Percentiles rank a stretch among this genome's conserved stretches.
Conservation (phyloP, 129 eudicot genomes). For the Scalesia atractyloides region DNA sequence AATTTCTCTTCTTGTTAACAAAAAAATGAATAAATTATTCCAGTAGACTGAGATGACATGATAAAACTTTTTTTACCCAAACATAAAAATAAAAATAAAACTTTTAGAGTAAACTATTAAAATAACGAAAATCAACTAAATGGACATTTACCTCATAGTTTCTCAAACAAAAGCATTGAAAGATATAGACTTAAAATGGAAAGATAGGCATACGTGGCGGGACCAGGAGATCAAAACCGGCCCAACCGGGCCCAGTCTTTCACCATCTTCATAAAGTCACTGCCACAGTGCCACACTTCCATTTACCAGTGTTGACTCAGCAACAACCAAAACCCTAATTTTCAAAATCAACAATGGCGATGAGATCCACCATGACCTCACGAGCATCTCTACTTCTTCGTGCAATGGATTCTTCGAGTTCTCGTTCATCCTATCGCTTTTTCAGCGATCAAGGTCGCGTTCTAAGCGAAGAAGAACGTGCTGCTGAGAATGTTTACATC, state of each 20-base stretch:
- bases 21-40: too few relatives aligned
- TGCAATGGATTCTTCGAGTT: conserved; percentile 39
- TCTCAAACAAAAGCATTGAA: too few relatives aligned
- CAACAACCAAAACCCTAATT: conserved; percentile 23
- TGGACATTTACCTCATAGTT: too few relatives aligned
- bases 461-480: conserved; percentile 76
- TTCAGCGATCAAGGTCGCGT: conserved; percentile 73
- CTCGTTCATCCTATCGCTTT: conserved; percentile 47
- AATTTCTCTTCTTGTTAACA: too few relatives aligned
- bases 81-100: too few relatives aligned
- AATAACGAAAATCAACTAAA: too few relatives aligned
- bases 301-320: conserved; percentile 10
- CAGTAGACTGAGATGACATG: too few relatives aligned
- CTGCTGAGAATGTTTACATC: conserved; percentile 69
- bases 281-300: background rate
- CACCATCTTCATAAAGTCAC: background rate
- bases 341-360: conserved; percentile 40
- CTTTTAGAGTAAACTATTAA: too few relatives aligned
- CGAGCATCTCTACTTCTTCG: conserved; percentile 37
- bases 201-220: background rate
- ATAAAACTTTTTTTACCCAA: too few relatives aligned
- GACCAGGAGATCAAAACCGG: conserved; percentile 1
- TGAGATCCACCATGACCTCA: conserved; percentile 46
- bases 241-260: conserved; percentile 2
- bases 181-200: too few relatives aligned